These are phyloP conservation scores for Pseudogymnoascus sp. DNA, from an alignment of 2,329 filamentous ascomycete genomes.

Conservation along the genomic window DNA sequence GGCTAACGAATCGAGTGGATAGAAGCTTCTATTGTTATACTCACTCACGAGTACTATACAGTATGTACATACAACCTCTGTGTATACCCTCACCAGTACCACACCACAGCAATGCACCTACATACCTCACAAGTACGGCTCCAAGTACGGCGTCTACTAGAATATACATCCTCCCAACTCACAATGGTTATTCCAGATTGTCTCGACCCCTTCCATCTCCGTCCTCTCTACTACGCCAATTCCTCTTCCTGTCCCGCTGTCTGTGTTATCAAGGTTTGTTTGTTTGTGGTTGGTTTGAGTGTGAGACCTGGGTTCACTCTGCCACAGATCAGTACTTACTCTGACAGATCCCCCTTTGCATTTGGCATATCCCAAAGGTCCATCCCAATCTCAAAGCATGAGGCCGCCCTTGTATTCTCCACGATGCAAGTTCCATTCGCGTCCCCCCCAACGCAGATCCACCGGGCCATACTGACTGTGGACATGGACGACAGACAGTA, in stretches of 20 bases:
- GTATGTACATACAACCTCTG: not conserved
- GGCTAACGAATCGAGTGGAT: conserved; percentile 2
- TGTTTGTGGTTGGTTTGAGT: not conserved
- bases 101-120: not conserved
- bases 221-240: not conserved
- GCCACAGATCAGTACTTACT: not conserved
- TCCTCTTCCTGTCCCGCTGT: not conserved
- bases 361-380: not conserved
- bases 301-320: not conserved
- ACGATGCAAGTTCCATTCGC: conserved; percentile 4
- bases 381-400: not conserved
- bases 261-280: conserved; percentile 1
- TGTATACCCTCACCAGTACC: not conserved
- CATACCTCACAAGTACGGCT: not conserved
- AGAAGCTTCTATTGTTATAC: conserved; percentile 4
- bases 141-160: not conserved
- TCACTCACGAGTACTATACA: not conserved
- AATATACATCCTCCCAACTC: not conserved
- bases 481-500: not conserved
- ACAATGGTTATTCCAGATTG: not conserved
- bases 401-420: not conserved
- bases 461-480: not conserved
- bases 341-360: not conserved
- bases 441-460: not conserved
- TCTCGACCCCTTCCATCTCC: conserved; percentile 3